A percentile compares a stretch with the other conserved stretches of the same genome.
Evolutionary conservation across 1,284 basidiomycete genomes (phyloP).

Genomic region (Porphyrellus sp.): DNA sequence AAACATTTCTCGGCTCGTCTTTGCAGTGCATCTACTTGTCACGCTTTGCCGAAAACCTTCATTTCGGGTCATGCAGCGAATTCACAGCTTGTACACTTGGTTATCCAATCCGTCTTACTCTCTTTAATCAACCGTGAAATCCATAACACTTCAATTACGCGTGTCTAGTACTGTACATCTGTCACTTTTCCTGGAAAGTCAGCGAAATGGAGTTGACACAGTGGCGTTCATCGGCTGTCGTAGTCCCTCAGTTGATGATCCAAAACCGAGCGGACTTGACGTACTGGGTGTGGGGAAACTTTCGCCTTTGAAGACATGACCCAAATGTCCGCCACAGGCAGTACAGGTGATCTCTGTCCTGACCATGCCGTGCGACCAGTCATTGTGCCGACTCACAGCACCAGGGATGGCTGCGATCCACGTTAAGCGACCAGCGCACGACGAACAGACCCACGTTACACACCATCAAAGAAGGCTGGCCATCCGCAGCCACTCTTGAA

Average conservation of each 20-base stretch:
- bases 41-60: constrained; percentile 11
- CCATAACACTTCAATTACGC: constrained; percentile 1
- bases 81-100: constrained; percentile 26
- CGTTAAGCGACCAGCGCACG: constrained; percentile 10
- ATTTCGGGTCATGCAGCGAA: constrained; percentile 15
- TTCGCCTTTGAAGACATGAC: constrained; percentile 93
- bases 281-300: constrained; percentile 71
- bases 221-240: constrained; percentile 76
- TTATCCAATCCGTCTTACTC: constrained; percentile 13
- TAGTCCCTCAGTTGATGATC: constrained; percentile 11
- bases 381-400: constrained; percentile 75
- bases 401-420: constrained; percentile 75
- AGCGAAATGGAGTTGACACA: constrained; percentile 91
- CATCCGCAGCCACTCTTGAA: constrained; percentile 94
- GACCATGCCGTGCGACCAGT: constrained; percentile 51
- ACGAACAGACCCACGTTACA: constrained; percentile 5
- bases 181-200: constrained; percentile 58
- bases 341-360: constrained; percentile 80
- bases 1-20: constrained; percentile 27
- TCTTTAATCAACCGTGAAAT: constrained; percentile 23
- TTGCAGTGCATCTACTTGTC: constrained; percentile 12
- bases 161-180: too few species aligned
- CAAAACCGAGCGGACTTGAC: constrained; percentile 26
- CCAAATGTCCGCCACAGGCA: constrained; percentile 87
- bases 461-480: constrained; percentile 96